Evolutionary conservation across 148 eudicot genomes (phyloP), one percentile per base, ranked within the genome.

Genomic region (Drosera capensis): DNA sequence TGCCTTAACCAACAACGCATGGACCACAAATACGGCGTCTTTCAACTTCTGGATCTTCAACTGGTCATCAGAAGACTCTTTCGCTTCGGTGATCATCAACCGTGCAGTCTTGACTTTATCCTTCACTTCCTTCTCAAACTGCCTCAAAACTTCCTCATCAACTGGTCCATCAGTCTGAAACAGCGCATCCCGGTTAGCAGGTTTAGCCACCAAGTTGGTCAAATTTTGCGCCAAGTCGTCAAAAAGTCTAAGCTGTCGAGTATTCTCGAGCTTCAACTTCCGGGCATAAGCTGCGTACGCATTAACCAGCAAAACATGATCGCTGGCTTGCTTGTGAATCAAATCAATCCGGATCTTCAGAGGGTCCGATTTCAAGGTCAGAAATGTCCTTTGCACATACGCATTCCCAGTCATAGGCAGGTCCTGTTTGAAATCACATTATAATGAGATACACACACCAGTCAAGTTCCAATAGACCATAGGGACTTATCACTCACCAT

Each of bases 41-140:
- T 86, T 86, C 19, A 86, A 69, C 79, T 86, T 86, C 67, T 86
- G 96, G 54, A 86, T 86, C 66, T 86, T 86, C 38, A 86, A 75
- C 66, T 87, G 96, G 56, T 79, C 70, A 65, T 87, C 96, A 29
- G 79, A 87, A 8, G 94, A 82, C 62, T 87, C 96, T 46, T 82
- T 82, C 1, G 94, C 88, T 54, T 87, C 96, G 0, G 86, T 65
- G 22, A 87, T 82, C 15, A 82, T 75, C 52, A 79, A 88, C 29
- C 96, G 72, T 11, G 94, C 73, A 17, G 72, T 57, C 56, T 86
- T 86, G 44, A 86, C 82, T 50, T 82, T 62, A 54, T 76, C 94
- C 66, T 86, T 86, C 20, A 86, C 96, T 63, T 79, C 96, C 66
- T 82, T 86, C 68, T 87, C 96, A 25, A 82, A 82, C 51, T 68